These are phyloP conservation scores for Cryptococcus maquisensis DNA, from an alignment of 1,284 basidiomycete genomes.

Conservation along the genomic window DNA sequence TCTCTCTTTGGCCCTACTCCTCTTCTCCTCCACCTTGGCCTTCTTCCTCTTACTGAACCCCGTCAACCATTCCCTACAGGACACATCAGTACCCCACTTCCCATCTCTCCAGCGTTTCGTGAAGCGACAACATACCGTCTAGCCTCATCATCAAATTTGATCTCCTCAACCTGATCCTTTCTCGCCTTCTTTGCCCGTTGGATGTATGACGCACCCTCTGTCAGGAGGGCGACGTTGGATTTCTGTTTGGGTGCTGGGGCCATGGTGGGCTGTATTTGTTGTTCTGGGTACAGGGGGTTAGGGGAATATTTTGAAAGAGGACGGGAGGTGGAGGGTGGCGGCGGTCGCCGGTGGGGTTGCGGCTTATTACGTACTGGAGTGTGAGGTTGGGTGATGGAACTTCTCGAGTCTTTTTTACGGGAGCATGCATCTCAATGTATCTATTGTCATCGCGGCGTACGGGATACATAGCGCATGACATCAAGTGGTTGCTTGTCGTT, in stretches of 20 bases:
- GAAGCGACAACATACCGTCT: conserved; percentile 33
- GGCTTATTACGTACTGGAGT: neutral
- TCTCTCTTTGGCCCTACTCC: conserved; percentile 43
- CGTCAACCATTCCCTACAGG: conserved; percentile 45
- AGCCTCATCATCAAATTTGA: conserved; percentile 50
- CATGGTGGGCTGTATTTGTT: neutral
- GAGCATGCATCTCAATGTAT: too few relatives aligned
- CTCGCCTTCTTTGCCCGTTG: conserved; percentile 44
- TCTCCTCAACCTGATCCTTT: conserved; percentile 46
- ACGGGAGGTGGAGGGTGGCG: neutral
- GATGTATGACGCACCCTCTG: conserved; percentile 48
- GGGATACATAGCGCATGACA: too few relatives aligned
- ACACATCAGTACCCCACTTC: neutral
- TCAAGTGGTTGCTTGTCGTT: too few relatives aligned
- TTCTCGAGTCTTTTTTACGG: too few relatives aligned
- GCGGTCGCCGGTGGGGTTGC: neutral
- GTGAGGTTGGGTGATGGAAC: too few relatives aligned
- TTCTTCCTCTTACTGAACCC: conserved; percentile 50
- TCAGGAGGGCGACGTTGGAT: conserved; percentile 47
- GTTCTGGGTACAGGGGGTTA: neutral
- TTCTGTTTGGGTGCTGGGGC: conserved; percentile 3
- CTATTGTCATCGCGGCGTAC: too few relatives aligned
- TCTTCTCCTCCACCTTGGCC: conserved; percentile 45
- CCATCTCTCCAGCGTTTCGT: neutral
- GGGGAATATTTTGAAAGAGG: conserved; percentile 1